Evolutionary conservation across 805 yeast genomes (phyloP), one percentile per base, ranked within the genome.

Genomic region (Starmerella cellae): DNA sequence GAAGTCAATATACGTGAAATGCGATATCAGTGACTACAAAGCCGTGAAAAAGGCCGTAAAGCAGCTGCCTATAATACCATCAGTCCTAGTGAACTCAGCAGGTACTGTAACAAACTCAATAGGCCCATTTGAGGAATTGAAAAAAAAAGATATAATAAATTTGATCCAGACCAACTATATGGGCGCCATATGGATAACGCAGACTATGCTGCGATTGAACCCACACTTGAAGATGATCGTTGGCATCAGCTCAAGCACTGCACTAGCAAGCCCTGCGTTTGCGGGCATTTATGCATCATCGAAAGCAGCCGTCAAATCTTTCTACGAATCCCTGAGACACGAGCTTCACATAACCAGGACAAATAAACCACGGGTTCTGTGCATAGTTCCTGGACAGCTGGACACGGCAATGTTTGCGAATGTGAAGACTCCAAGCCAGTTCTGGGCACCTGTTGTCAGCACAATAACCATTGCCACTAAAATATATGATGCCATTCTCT

Each of bases 21-120:
- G 44, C 16, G 55, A 52, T 28, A 49, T 53, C 2, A 10, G 42
- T 14, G 48, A 46, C 26, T 28, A 23, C 5, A 22, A 24, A 69
- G 36, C 77, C 73, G 54, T 82, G 47, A 67, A 74, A 51, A 73
- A 82, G n/a, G 93, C 94, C 0, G 80, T 77, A 55, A 91, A 91
- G 21, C 93, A 94, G 22, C 5, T 17, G 5, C 19, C 6, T 6
- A 2, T n/a, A 2, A 70, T 80, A 10, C 80, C 85, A 35, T 87
- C 82, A 58, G 66, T 84, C 26, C 66, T 85, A 49, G 70, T 87
- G 51, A 84, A 85, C 65, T 85, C 87, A 59, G 95, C 95, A 2
- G 96, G 95, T 36, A 81, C 83, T 39, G 68, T 84, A 54, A 73
- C 84, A 55, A 94, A 82, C 11, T 28, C 46, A 6, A 9, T 58